Evolutionary conservation across 1,284 basidiomycete genomes (phyloP).

Genomic region (Malassezia vespertilionis): DNA sequence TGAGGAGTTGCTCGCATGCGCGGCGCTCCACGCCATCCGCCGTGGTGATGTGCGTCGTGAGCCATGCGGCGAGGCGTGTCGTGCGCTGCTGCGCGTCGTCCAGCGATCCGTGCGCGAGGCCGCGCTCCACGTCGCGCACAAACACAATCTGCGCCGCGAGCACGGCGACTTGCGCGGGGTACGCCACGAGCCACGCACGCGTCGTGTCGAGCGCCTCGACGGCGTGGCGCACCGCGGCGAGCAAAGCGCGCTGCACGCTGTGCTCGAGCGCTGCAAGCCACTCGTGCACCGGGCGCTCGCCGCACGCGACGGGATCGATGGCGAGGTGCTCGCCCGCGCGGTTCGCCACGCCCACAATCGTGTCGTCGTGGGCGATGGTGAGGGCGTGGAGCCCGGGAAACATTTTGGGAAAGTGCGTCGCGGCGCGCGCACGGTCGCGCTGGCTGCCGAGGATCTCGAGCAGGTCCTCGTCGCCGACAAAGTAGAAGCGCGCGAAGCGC

Average conservation of each 20-base stretch:
- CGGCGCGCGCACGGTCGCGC: slow-evolving; percentile 91
- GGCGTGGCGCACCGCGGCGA: slow-evolving; percentile 65
- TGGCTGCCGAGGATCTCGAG: slow-evolving; percentile 98
- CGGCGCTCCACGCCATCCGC: slow-evolving; percentile 78
- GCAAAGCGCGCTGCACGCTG: slow-evolving; percentile 87
- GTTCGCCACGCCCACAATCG: slow-evolving; percentile 28
- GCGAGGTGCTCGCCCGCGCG: slow-evolving; percentile 83
- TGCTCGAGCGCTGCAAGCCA: slow-evolving; percentile 87
- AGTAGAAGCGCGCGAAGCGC: slow-evolving; percentile 94
- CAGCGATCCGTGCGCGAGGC: slow-evolving; percentile 67
- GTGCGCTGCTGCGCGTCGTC: slow-evolving; percentile 58
- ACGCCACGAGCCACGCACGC: slow-evolving; percentile 72
- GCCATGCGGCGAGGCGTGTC: slow-evolving; percentile 26
- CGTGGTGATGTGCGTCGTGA: slow-evolving; percentile 86
- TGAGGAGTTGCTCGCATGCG: slow-evolving; percentile 97
- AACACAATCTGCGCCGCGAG: slow-evolving; percentile 86
- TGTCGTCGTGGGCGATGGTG: slow-evolving; percentile 60
- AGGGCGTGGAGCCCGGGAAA: slow-evolving; percentile 92
- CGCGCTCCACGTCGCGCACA: slow-evolving; percentile 73
- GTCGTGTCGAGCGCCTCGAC: slow-evolving; percentile 58
- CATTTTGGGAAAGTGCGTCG: slow-evolving; percentile 99
- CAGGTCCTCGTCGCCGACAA: slow-evolving; percentile 96
- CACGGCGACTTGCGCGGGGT: slow-evolving; percentile 89
- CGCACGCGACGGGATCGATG: slow-evolving; percentile 67
- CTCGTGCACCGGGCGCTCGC: slow-evolving; percentile 75